Conservation (phyloP, 129 eudicot species). For the Gnaphalium uliginosum region DNA sequence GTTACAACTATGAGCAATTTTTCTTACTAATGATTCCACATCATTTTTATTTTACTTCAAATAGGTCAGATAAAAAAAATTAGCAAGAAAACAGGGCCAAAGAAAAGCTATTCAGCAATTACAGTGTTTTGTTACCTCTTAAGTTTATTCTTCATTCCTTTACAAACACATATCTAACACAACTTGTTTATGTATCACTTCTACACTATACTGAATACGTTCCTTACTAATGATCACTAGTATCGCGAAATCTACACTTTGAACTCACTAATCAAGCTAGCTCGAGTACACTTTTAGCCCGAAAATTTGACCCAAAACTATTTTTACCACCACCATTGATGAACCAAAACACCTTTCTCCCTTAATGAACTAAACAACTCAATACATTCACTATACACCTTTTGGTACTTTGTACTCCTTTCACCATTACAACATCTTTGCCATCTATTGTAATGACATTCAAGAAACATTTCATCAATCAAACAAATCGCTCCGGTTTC, state of each 20-base stretch:
- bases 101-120: neutral
- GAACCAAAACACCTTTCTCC: conserved; percentile 66
- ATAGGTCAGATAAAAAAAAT: too few relatives aligned
- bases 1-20: too few relatives aligned
- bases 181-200: neutral
- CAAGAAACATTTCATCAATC: conserved; percentile 80
- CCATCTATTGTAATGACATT: conserved; percentile 63
- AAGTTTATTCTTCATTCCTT: neutral
- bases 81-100: neutral
- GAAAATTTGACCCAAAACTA: neutral
- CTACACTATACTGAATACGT: neutral
- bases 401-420: conserved; percentile 52
- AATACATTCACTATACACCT: conserved; percentile 50
- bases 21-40: too few relatives aligned
- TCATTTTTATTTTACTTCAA: too few relatives aligned
- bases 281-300: neutral
- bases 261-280: neutral
- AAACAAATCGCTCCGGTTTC: conserved; percentile 69
- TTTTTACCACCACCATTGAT: conserved; percentile 51
- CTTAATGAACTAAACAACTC: conserved; percentile 62
- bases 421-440: conserved; percentile 53
- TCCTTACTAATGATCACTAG: neutral
- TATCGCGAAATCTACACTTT: neutral
- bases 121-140: neutral
- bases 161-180: neutral